Evolutionary conservation across 306 rosid genomes (phyloP), one percentile per base, ranked within the genome.

Genomic region (Cotoneaster glaucophyllus): DNA sequence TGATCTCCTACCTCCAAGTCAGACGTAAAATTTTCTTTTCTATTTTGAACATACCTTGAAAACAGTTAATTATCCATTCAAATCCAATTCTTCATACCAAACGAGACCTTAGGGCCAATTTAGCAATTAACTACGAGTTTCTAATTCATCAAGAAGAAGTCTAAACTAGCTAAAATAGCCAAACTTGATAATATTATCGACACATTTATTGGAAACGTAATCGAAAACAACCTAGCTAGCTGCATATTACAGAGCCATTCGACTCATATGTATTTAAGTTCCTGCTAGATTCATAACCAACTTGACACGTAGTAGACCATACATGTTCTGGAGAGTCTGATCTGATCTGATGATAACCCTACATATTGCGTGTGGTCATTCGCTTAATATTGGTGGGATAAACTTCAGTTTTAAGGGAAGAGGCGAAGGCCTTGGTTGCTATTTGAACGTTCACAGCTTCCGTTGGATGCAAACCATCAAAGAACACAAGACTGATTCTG

Each of bases 401-500:
- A 37, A 86, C 88, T 79, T 86, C 90, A 48, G 72, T 70, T 70
- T 53, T 18, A 70, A 70, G 74, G 25, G 68, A 58, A 71, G 88
- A 86, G 34, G 28, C 77, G 69, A 43, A 86, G 19, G 88, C 90
- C 73, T 84, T 84, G 22, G 74, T 70, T 67, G 86, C 88, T 52
- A 86, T 70, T 37, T 73, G 77, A 39, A 77, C 5, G 65, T 84
- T 86, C 21, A 79, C 90, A 53, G 87, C 86, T 77, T 86, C 88
- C 0, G 84, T 86, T 74, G 90, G 87, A 84, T 86, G 90, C 54
- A 86, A 75, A 12, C 88, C 88, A 67, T 86, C 86, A 34, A 84
- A 82, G 79, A 74, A 86, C 22, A 86, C 84, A 74, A 74, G 74
- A 10, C 31, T 58, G 66, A 64, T 77, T 71, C 86, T 84, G 43